These are phyloP conservation scores for Dictyostelium citrinum DNA, from an alignment of 78 protist species.

Conservation along the genomic window DNA sequence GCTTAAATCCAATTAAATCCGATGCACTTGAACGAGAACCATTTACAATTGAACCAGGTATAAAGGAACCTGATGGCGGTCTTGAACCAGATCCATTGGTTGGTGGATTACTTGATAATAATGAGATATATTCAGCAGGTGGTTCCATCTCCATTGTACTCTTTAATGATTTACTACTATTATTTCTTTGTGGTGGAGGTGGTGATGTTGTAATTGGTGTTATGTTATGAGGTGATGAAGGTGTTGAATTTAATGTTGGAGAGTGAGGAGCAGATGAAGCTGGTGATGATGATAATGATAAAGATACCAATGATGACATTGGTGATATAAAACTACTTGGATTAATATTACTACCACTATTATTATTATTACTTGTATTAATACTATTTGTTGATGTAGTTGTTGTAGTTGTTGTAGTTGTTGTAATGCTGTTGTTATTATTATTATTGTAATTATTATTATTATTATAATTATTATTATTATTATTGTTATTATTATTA, in stretches of 20 bases:
- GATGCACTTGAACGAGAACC: not conserved
- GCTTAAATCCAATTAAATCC: not conserved
- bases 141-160: slow-evolving; percentile 61
- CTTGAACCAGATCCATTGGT: not conserved
- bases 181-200: not conserved
- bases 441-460: too few species aligned
- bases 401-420: not conserved
- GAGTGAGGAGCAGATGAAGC: not conserved
- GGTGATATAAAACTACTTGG: not conserved
- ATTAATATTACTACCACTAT: not conserved
- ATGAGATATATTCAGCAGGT: not conserved
- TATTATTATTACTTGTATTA: not conserved
- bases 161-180: slow-evolving; percentile 2
- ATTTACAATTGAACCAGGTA: not conserved
- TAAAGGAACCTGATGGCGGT: not conserved
- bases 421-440: not conserved
- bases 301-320: slow-evolving; percentile 26
- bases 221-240: not conserved
- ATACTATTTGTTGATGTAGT: not conserved
- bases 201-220: slow-evolving; percentile 17
- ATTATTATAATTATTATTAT: not conserved
- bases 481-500: not conserved
- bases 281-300: slow-evolving; percentile 6
- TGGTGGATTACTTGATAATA: not conserved
- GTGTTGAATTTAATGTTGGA: not conserved